Evolutionary conservation across 73 alveolate species (phyloP), one percentile per base, ranked within the genome.

Genomic region (Tetrahymena elliotti): DNA sequence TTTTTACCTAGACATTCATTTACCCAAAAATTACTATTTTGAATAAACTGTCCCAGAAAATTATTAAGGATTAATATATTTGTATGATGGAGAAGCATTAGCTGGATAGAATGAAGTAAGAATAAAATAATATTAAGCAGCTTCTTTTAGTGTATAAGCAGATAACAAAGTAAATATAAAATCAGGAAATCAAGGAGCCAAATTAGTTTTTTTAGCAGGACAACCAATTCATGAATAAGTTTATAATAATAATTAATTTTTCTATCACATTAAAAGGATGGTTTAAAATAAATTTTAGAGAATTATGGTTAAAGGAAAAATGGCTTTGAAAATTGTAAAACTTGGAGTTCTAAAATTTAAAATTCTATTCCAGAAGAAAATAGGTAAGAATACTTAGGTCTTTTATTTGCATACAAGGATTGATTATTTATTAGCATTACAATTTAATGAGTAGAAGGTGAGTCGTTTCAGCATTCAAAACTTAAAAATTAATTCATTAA

Each of bases 271-370:
- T 6, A 37, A 93, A 52, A 93, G 40, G 97, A 97, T 6, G 82
- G 82, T 53, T 34, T 95, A 24, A 41, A 82, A 15, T 38, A 96
- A 27, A 53, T 97, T 0, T 88, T 96, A 41, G 93, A 39, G n/a
- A 97, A 96, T 84, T 96, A 93, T 82, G 68, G 4, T 82, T 31
- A 35, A 24, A 95, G 95, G n/a, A 83, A 84, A 52, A 96, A 96
- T 96, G 97, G 97, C 35, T 96, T 96, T 95, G 98, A 96, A 84
- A 96, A 96, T 24, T 84, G 96, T n/a, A 52, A 83, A 7, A 13
- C 84, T 15, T 96, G 98, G 98, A 84, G 95, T 31, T 93, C 97
- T 31, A 83, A 95, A 39, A 96, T 95, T 39, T 37, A 95, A 83
- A 83, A 95, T n/a, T 34, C 82, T 47, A 47, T 47, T 47, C 82